These are phyloP conservation scores for Cephalotrichum gorgonifer DNA, from an alignment of 2,329 filamentous ascomycete species.

Conservation along the genomic window DNA sequence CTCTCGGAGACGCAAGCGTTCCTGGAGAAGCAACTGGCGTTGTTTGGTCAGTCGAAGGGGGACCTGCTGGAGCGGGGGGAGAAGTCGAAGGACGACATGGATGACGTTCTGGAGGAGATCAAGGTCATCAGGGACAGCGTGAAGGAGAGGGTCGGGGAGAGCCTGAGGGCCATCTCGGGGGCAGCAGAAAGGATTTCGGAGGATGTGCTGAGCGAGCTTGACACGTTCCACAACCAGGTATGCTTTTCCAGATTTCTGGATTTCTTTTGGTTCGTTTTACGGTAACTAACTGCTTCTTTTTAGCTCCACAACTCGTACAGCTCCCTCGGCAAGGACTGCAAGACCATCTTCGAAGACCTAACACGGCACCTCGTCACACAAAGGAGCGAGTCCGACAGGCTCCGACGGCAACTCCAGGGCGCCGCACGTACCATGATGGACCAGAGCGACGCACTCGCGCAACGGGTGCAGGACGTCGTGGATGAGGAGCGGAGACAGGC, in stretches of 20 bases:
- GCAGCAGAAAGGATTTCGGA: conserved; percentile 83
- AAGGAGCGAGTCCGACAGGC: conserved; percentile 54
- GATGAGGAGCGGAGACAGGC: conserved; percentile 67
- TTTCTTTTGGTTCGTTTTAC: not conserved
- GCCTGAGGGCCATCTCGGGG: conserved; percentile 69
- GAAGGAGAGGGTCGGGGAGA: conserved; percentile 75
- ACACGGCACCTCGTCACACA: conserved; percentile 43
- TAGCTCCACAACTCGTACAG: conserved; percentile 78
- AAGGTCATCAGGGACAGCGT: conserved; percentile 81
- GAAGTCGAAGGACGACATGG: conserved; percentile 73
- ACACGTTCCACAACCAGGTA: conserved; percentile 64
- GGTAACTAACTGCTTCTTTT: not conserved
- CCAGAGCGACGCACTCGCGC: conserved; percentile 57
- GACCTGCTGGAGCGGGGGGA: conserved; percentile 59
- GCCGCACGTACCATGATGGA: conserved; percentile 60
- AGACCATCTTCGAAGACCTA: conserved; percentile 72
- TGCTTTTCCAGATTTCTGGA: conserved; percentile 15
- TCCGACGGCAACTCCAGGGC: conserved; percentile 61
- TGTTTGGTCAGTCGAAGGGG: conserved; percentile 57
- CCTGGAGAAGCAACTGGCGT: conserved; percentile 56
- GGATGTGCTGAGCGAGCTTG: conserved; percentile 78
- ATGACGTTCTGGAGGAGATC: conserved; percentile 84
- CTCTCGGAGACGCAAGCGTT: conserved; percentile 60
- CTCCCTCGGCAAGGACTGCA: conserved; percentile 76
- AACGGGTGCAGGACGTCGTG: conserved; percentile 57